Conservation (phyloP, 2,329 filamentous ascomycete genomes). For the Colletotrichum euphorbiae region DNA sequence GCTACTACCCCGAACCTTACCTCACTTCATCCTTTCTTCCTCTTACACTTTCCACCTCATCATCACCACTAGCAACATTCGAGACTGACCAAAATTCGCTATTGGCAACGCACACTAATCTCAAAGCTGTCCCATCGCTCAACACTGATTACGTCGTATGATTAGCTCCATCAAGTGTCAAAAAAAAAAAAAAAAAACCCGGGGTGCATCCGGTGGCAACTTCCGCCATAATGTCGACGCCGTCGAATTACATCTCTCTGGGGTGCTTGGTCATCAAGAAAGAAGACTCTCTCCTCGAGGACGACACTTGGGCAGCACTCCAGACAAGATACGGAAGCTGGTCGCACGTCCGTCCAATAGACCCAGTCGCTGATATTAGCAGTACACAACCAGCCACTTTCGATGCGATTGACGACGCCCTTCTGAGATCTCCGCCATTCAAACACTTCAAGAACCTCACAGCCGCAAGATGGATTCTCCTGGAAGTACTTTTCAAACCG, state of each 20-base stretch:
- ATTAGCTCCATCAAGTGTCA: neutral
- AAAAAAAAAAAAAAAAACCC: too few species aligned
- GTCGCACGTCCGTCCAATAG: slow-evolving; percentile 31
- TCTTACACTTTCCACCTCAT: slow-evolving; percentile 9
- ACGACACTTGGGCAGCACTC: slow-evolving; percentile 19
- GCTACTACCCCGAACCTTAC: slow-evolving; percentile 6
- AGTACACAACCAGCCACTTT: neutral
- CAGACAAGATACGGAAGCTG: slow-evolving; percentile 7
- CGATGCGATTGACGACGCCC: slow-evolving; percentile 15
- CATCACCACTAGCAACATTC: too few species aligned
- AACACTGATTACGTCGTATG: slow-evolving; percentile 15
- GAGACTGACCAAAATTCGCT: neutral
- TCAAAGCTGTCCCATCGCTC: neutral
- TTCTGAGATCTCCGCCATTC: slow-evolving; percentile 48
- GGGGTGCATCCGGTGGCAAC: slow-evolving; percentile 10
- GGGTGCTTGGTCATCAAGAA: slow-evolving; percentile 52
- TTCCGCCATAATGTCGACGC: slow-evolving; percentile 13
- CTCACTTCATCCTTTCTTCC: slow-evolving; percentile 8
- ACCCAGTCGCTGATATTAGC: neutral
- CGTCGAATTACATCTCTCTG: slow-evolving; percentile 53
- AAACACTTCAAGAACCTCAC: slow-evolving; percentile 49
- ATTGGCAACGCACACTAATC: neutral
- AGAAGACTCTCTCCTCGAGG: neutral
- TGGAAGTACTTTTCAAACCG: slow-evolving; percentile 49
- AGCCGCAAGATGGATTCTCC: slow-evolving; percentile 54